Evolutionary conservation across 805 yeast species (phyloP), one percentile per base, ranked within the genome.

Genomic region (Teunomyces funiuensis): DNA sequence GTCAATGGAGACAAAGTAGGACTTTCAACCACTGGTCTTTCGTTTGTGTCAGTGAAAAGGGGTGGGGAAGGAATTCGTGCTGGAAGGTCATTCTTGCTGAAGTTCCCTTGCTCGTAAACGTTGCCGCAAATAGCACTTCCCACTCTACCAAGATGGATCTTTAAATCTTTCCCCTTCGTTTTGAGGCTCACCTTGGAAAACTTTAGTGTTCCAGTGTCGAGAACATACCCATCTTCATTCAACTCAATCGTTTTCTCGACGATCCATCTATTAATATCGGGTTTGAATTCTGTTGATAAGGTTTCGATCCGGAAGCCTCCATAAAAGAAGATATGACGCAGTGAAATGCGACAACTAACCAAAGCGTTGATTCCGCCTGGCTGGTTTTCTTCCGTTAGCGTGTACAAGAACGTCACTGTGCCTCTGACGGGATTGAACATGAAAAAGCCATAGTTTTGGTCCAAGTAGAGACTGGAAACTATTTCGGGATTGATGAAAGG

Each of bases 251-350:
- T 65, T 47, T 73, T 71, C 31, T 71, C 66, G 13, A 64, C 47
- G 45, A 66, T 36, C 76, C 77, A 62, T 44, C 62, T 45, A 43
- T 57, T 63, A 14, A 51, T 40, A 2, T 53, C 49, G 4, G 53
- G 52, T 5, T 50, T 42, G 42, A 63, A 57, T 2, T 42, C 41
- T 6, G 58, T 61, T 1, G 59, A 49, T 9, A 52, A 57, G 13
- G 52, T 52, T 17, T 48, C 45, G 15, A 69, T 42, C 40, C 75
- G 76, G 55, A 83, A 77, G 0, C 93, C 95, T n/a, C 91, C 95
- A 54, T 77, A 83, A 44, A 75, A 73, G 47, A 83, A 71, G 11
- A 80, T 69, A 51, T 82, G 82, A 27, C 79, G 61, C n/a, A 71
- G 66, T 4, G 85, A 76, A 4, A 85, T 62, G 41, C 62, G 68